Evolutionary conservation across 2,329 filamentous ascomycete genomes (phyloP).

Genomic region (Ophiosphaerella narmari): DNA sequence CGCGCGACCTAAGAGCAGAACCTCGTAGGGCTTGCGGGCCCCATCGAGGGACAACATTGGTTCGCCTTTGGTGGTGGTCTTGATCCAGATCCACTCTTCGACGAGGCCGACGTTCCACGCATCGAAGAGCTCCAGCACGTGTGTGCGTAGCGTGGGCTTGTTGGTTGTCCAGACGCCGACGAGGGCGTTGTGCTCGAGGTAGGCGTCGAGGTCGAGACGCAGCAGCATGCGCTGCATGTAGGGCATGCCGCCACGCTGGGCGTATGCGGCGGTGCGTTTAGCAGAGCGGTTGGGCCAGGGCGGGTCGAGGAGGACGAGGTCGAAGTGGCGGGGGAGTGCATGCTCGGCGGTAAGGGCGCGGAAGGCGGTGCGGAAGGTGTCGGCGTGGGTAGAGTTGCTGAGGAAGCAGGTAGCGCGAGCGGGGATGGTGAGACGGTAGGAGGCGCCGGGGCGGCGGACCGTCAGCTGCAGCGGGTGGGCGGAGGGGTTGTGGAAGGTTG

Average conservation of each 20-base stretch:
- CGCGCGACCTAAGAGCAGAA: constrained; percentile 64
- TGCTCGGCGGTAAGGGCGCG: constrained; percentile 42
- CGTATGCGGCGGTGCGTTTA: constrained; percentile 61
- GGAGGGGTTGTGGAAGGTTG: constrained; percentile 38
- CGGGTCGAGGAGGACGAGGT: constrained; percentile 74
- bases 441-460: constrained; percentile 16
- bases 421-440: constrained; percentile 52
- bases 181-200: constrained; percentile 48
- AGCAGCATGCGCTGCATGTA: constrained; percentile 53
- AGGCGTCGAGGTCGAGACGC: constrained; percentile 53
- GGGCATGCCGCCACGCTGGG: constrained; percentile 48
- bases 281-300: constrained; percentile 83
- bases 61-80: constrained; percentile 68
- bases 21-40: constrained; percentile 75
- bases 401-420: constrained; percentile 56
- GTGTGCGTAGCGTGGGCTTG: constrained; percentile 60
- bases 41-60: constrained; percentile 66
- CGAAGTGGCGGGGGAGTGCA: constrained; percentile 59
- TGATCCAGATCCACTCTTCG: constrained; percentile 80
- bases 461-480: constrained; percentile 28
- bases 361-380: constrained; percentile 45
- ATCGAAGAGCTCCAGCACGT: constrained; percentile 65
- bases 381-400: constrained; percentile 49
- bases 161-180: constrained; percentile 82
- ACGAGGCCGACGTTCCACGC: constrained; percentile 68